phyloP scores from a whole-genome alignment of 768 basidiomycete genomes.

The Serendipita sp. region DNA sequence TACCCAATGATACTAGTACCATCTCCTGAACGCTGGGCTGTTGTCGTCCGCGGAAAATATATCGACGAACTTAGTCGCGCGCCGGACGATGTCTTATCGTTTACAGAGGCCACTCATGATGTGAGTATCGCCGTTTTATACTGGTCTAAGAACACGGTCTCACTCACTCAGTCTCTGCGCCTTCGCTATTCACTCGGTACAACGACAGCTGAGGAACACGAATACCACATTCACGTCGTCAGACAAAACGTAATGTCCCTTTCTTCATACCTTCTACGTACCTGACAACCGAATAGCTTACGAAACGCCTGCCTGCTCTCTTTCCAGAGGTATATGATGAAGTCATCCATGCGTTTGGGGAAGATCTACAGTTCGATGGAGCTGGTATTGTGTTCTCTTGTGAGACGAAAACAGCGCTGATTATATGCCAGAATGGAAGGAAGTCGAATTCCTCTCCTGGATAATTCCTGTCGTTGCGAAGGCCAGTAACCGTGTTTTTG shows the following conservation, averaged over 20 bases:
- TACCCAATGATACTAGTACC: background rate
- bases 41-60: background rate
- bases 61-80: constrained; percentile 15
- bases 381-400: background rate
- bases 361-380: background rate
- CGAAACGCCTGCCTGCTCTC: background rate
- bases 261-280: background rate
- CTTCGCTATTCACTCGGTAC: background rate
- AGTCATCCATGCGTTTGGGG: background rate
- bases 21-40: background rate
- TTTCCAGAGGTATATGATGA: constrained; percentile 10
- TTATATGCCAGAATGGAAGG: constrained; percentile 19
- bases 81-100: constrained; percentile 13
- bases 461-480: constrained; percentile 25
- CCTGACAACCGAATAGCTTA: background rate
- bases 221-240: background rate
- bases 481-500: constrained; percentile 29
- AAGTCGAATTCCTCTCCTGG: constrained; percentile 15
- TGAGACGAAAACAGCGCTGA: background rate
- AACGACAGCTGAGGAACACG: background rate
- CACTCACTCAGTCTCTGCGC: background rate
- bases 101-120: background rate
- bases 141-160: background rate
- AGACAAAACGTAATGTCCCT: background rate
- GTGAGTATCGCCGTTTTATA: background rate